These are phyloP conservation scores for Ophiostoma sp. DNA, from an alignment of 2,329 filamentous ascomycete species.

Conservation along the genomic window DNA sequence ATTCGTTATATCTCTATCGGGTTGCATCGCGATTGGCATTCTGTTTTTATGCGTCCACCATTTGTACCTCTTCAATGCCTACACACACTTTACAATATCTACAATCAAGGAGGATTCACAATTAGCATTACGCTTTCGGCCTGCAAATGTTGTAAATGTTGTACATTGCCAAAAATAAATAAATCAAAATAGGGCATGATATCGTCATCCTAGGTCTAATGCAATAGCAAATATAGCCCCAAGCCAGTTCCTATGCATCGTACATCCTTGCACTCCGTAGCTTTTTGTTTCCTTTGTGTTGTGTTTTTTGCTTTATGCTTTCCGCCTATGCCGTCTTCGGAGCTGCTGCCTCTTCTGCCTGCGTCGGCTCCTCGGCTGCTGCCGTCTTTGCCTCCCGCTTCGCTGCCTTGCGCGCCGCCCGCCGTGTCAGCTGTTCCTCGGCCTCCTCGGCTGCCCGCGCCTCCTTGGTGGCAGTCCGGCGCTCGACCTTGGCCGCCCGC, in stretches of 20 bases:
- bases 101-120: background rate
- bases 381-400: constrained; percentile 16
- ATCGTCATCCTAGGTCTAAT: constrained; percentile 15
- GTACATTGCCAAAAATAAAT: constrained; percentile 17
- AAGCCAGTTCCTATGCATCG: constrained; percentile 13
- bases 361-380: constrained; percentile 19
- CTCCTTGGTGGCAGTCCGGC: constrained; percentile 38
- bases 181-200: constrained; percentile 19
- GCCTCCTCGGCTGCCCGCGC: constrained; percentile 25
- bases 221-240: background rate
- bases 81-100: background rate
- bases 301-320: background rate
- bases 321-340: background rate
- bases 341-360: constrained; percentile 11
- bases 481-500: constrained; percentile 53
- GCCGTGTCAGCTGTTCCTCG: constrained; percentile 18
- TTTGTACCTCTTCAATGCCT: background rate
- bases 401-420: constrained; percentile 20
- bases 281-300: background rate
- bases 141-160: constrained; percentile 10
- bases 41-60: background rate
- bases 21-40: constrained; percentile 7
- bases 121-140: background rate
- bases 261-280: background rate
- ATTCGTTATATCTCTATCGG: background rate